Evolutionary conservation across 768 basidiomycete species (phyloP), one percentile per base, ranked within the genome.

Genomic region (Mycena indigotica): DNA sequence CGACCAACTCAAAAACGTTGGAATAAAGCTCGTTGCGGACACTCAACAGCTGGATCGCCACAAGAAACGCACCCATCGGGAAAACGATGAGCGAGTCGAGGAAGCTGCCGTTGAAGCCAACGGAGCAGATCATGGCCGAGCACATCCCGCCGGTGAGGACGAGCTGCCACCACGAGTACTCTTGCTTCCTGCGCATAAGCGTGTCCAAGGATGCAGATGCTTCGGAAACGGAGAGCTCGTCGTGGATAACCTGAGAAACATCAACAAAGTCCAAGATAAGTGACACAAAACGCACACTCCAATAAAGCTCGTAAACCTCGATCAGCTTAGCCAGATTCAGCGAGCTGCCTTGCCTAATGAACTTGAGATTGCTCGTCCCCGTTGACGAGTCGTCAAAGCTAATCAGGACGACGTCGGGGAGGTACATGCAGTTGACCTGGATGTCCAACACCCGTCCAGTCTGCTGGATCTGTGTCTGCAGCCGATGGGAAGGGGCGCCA

Each of bases 361-460:
- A 81, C 73, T 89, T 91, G 69, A 92, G 83, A 65, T 86, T 88
- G 64, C 85, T 88, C 4, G 91, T 94, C 52, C 90, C 87, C 2
- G 92, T 93, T 2, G 84, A 75, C 23, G 75, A 76, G 70, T 95
- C 93, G 63, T 90, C 88, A 66, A 95, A 95, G 44, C 88, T 86
- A 67, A 94, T 81, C 29, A 95, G 79, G 74, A 91, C 85, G 53
- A 88, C 80, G 58, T 87, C 85, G 3, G 88, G 88, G 26, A 89
- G 72, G 67, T 91, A 90, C 71, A 93, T 79, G 72, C 91, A 88
- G 66, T 84, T 85, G 41, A 76, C 63, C 52, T 77, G 79, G 57
- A 94, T 78, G 60, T 94, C 91, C 24, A 95, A 81, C 15, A 93
- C 89, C 5, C 80, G 80, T 15, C 86, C 90, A 1, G 91, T 90